Base-by-base conservation (phyloP, 202 grass and related monocot genomes). In the Schoenoplectus triqueter region DNA sequence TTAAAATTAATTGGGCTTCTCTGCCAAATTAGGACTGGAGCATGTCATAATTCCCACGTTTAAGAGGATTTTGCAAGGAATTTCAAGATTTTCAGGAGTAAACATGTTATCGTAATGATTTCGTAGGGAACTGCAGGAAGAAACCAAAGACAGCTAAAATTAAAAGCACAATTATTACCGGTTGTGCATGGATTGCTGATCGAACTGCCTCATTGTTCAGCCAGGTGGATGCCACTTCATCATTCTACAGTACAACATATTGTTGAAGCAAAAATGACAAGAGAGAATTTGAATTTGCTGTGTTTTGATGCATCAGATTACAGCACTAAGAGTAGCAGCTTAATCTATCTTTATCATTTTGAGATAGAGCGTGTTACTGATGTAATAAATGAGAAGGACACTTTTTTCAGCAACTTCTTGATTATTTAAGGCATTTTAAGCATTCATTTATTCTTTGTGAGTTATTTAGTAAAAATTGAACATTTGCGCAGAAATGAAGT, bases 101-200 rank as follows among this genome's bases (percentile, higher is more conserved):
- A 47, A 9, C 14, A 47, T 71, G 44, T 6, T 71, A 18, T 48
- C 42, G 46, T 48, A 5, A 71, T 71, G 41, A 47, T 71, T 48
- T 48, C 0, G 42, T 46, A 68, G 14, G 31, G 42, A 48, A 0
- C 2, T 71, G 5, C 41, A 71, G 13, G 15, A 56, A 41, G 73
- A 77, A 20, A 59, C 10, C 10, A 41, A 15, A 40, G 22, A 51
- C 19, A 77, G 20, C 69, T 19, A 15, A 48, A 41, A 57, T 1
- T 67, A 85, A 81, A 62, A 84, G 57, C 10, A 6, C 60, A 57
- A 18, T 65, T 74, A 80, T 64, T 98, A 98, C 96, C 87, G 90
- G 88, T 68, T 98, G 55, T 1, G 93, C 96, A 87, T 98, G 93
- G 74, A 95, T 95, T 48, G 96, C 96, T 70, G 93, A 89, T 91